These are phyloP conservation scores for Tuber melanosporum DNA, from an alignment of 495 filamentous ascomycete genomes.

Conservation along the genomic window DNA sequence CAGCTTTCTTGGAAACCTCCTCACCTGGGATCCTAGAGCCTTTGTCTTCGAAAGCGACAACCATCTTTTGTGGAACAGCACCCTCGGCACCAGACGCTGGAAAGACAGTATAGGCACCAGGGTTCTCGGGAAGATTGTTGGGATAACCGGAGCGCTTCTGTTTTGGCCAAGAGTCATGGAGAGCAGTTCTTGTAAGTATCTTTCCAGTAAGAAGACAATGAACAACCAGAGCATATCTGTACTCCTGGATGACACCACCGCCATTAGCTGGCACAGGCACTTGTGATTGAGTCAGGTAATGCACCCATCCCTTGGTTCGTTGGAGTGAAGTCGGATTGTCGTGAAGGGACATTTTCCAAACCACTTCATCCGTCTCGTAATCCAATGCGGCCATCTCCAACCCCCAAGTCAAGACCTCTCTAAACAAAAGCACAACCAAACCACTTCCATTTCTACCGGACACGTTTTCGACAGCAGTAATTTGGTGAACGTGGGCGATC, in stretches of 20 bases:
- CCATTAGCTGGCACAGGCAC: conserved; percentile 20
- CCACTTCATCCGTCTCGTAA: conserved; percentile 39
- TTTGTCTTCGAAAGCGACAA: conserved; percentile 33
- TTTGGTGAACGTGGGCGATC: conserved; percentile 37
- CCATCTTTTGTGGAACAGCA: conserved; percentile 32
- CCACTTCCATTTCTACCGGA: conserved; percentile 35
- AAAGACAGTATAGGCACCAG: conserved; percentile 34
- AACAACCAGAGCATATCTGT: conserved; percentile 34
- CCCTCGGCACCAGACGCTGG: conserved; percentile 24
- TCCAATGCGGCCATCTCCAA: conserved; percentile 36
- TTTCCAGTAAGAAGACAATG: conserved; percentile 36
- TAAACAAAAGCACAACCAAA: conserved; percentile 32
- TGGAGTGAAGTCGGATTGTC: conserved; percentile 36
- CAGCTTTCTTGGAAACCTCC: conserved; percentile 32
- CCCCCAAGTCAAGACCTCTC: conserved; percentile 33
- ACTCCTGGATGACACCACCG: conserved; percentile 29
- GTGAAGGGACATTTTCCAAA: conserved; percentile 34
- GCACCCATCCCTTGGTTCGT: conserved; percentile 33
- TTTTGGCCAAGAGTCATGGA: conserved; percentile 34
- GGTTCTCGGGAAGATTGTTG: conserved; percentile 27
- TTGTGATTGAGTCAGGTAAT: conserved; percentile 32
- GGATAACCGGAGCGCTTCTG: conserved; percentile 32
- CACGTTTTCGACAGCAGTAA: conserved; percentile 34
- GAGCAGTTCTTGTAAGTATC: conserved; percentile 29
- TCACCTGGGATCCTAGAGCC: conserved; percentile 32